Evolutionary conservation across 495 filamentous ascomycete genomes (phyloP).

Genomic region (Podospora anserina): DNA sequence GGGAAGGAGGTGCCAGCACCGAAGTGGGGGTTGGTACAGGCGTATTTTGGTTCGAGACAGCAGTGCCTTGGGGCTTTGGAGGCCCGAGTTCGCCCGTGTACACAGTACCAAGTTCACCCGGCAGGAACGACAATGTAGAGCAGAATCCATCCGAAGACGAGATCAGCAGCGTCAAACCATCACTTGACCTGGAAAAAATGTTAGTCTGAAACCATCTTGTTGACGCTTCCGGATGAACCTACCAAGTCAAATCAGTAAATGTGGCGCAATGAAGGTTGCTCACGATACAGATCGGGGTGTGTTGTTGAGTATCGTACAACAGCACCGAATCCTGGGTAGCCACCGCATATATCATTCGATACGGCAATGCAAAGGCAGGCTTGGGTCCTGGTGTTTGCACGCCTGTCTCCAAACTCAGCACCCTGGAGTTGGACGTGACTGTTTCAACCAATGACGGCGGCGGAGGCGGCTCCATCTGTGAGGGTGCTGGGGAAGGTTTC

Average conservation of each 20-base stretch:
- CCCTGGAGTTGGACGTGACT: constrained; percentile 43
- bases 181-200: constrained; percentile 73
- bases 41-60: constrained; percentile 57
- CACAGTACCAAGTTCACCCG: constrained; percentile 82
- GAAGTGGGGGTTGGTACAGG: constrained; percentile 64
- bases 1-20: constrained; percentile 56
- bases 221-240: constrained; percentile 31
- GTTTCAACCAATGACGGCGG: constrained; percentile 48
- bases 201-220: constrained; percentile 24
- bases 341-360: constrained; percentile 94
- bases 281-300: constrained; percentile 85
- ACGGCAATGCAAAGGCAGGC: constrained; percentile 77
- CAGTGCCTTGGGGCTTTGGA: constrained; percentile 41
- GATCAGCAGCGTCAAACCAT: constrained; percentile 89
- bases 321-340: constrained; percentile 96
- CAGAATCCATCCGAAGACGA: constrained; percentile 98
- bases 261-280: constrained; percentile 97
- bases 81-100: constrained; percentile 67
- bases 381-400: constrained; percentile 53
- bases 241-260: constrained; percentile 97
- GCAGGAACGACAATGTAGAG: constrained; percentile 78
- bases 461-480: constrained; percentile 85
- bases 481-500: constrained; percentile 50
- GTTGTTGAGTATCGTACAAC: constrained; percentile 95
- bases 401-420: constrained; percentile 52